Evolutionary conservation across 345 rosid genomes (phyloP), one percentile per base, ranked within the genome.

Genomic region (Fremontodendron californicum): DNA sequence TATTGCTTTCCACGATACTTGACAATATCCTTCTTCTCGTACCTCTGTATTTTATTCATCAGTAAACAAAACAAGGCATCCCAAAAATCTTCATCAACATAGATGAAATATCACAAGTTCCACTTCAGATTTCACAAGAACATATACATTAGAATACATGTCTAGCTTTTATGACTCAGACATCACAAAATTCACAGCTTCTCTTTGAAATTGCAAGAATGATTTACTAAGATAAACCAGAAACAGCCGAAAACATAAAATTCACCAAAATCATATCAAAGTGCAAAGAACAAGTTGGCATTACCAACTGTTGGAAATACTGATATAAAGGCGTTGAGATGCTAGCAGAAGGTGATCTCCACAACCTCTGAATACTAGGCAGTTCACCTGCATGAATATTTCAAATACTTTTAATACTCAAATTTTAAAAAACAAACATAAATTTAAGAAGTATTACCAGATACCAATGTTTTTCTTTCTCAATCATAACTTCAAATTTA

Each of bases 281-380:
- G 3, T 33, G 58, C 10, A 74, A 73, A 25, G 16, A 46, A 51
- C 39, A 37, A 23, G 46, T n/a, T 19, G 72, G 78, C 72, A 81
- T 86, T 88, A 94, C 97, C 91, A 83, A 61, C 73, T 86, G 87
- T 52, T 91, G 97, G 65, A 90, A 82, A 89, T 87, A 87, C 80
- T 86, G 94, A 84, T 87, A 88, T 45, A 86, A 78, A 42, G 97
- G 89, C 60, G 86, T 85, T 25, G 90, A 60, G 63, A 84, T 43
- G 60, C 67, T 75, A 3, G 83, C 33, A 35, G 86, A 74, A 52
- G 85, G 82, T 43, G 88, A 81, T 71, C 73, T 85, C 90, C 86
- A 76, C 15, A 88, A 77, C 57, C 87, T 79, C 76, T 78, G 86
- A 42, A 82, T 58, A 68, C 48, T 81, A 55, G 84, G 75, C 62